A percentile compares a stretch with the other conserved stretches of the same genome.
phyloP scores from a whole-genome alignment of 192 early-diverging fungal species.

The Funneliformis mosseae region DNA sequence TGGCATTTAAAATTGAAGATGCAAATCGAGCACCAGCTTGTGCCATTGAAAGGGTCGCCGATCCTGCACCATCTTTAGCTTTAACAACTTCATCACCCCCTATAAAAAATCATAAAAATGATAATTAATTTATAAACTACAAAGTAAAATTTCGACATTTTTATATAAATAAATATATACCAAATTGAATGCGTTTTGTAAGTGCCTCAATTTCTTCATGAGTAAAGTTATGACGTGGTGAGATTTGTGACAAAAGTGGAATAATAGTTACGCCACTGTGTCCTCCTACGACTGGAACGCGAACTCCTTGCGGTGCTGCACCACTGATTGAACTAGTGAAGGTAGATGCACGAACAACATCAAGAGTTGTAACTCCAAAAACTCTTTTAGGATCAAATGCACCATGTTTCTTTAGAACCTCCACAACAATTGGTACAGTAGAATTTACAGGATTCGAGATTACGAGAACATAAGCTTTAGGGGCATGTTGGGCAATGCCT shows the following conservation, averaged over 20 bases:
- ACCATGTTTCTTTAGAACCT: conserved; percentile 88
- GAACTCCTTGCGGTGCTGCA: conserved; percentile 67
- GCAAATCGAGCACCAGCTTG: conserved; percentile 90
- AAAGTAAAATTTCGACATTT: neutral
- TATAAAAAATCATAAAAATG: neutral
- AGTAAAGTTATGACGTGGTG: conserved; percentile 64
- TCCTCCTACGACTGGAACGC: conserved; percentile 90
- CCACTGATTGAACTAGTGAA: conserved; percentile 86
- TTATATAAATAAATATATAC: neutral
- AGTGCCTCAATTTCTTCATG: conserved; percentile 87
- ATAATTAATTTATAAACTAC: neutral
- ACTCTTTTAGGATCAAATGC: conserved; percentile 85
- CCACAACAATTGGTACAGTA: conserved; percentile 93
- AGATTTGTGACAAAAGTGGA: conserved; percentile 86
- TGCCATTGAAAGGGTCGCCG: conserved; percentile 90
- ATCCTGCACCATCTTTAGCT: conserved; percentile 96
- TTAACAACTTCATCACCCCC: conserved; percentile 99
- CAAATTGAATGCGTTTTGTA: conserved; percentile 97
- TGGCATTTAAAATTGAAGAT: conserved; percentile 82
- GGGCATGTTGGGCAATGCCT: conserved; percentile 70
- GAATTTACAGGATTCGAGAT: conserved; percentile 99
- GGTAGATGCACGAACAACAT: conserved; percentile 95
- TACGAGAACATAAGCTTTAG: conserved; percentile 84
- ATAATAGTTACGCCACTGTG: conserved; percentile 98
- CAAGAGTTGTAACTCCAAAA: conserved; percentile 97